Percentiles rank a stretch among this genome's conserved stretches.
These are phyloP conservation scores for Emericellopsis cladophorae DNA, from an alignment of 2,329 filamentous ascomycete genomes.

Conservation along the genomic window DNA sequence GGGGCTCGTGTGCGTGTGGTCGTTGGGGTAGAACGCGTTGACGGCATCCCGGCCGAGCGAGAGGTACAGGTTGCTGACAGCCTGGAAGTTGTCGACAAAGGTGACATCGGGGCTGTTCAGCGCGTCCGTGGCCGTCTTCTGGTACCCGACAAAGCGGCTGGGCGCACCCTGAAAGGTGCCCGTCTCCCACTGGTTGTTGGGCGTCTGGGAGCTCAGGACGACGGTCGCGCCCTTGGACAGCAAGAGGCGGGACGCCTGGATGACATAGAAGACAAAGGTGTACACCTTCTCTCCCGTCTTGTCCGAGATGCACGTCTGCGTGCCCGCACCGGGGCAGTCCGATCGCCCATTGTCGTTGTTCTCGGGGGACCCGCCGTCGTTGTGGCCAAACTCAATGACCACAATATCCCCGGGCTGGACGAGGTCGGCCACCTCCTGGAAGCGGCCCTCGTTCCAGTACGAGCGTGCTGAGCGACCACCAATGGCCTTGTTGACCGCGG, in stretches of 20 bases:
- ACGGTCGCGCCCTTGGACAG: slow-evolving; percentile 46
- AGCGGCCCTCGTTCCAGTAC: slow-evolving; percentile 53
- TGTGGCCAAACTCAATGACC: slow-evolving; percentile 62
- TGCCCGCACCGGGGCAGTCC: slow-evolving; percentile 41
- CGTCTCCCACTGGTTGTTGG: slow-evolving; percentile 45
- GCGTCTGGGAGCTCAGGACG: slow-evolving; percentile 43
- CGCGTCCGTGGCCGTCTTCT: slow-evolving; percentile 23
- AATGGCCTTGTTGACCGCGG: slow-evolving; percentile 50
- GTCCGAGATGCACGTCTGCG: slow-evolving; percentile 32
- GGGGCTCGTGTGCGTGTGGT: slow-evolving; percentile 50
- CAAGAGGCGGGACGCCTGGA: slow-evolving; percentile 40
- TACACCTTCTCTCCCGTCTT: slow-evolving; percentile 34
- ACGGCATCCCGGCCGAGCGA: slow-evolving; percentile 34
- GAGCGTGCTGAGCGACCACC: slow-evolving; percentile 54
- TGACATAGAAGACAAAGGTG: slow-evolving; percentile 48
- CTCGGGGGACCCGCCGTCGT: slow-evolving; percentile 48
- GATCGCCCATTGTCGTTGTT: slow-evolving; percentile 47
- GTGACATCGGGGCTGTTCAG: slow-evolving; percentile 27
- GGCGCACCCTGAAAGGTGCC: slow-evolving; percentile 34
- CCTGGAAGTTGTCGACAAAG: slow-evolving; percentile 49
- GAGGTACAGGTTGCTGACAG: slow-evolving; percentile 39
- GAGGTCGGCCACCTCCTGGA: slow-evolving; percentile 38
- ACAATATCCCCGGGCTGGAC: slow-evolving; percentile 50
- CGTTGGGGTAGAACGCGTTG: slow-evolving; percentile 40
- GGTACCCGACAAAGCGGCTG: slow-evolving; percentile 44